These are phyloP conservation scores for Suillus americanus DNA, from an alignment of 768 basidiomycete species.

Conservation along the genomic window DNA sequence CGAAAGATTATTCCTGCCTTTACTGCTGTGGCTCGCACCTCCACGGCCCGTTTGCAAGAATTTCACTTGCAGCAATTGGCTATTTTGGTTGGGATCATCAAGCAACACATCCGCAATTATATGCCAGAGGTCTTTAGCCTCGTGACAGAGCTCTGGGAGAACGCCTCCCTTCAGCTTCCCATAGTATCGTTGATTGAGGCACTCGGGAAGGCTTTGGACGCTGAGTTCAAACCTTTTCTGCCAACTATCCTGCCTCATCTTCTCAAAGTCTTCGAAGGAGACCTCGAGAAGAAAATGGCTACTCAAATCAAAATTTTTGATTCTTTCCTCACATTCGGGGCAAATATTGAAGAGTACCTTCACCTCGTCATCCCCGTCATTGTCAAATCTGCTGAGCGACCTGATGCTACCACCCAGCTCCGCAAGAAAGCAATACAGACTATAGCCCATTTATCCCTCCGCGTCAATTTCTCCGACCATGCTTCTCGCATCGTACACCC, in stretches of 20 bases:
- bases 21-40: constrained; percentile 79
- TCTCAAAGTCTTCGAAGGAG: constrained; percentile 90
- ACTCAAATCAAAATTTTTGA: constrained; percentile 92
- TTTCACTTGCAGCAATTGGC: constrained; percentile 95
- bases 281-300: constrained; percentile 72
- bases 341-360: constrained; percentile 96
- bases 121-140: constrained; percentile 82
- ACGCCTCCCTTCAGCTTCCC: constrained; percentile 77
- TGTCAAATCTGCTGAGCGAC: constrained; percentile 84
- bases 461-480: constrained; percentile 97
- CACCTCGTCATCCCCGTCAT: constrained; percentile 96
- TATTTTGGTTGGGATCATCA: constrained; percentile 93
- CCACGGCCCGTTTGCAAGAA: constrained; percentile 82
- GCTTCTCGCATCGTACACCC: constrained; percentile 97
- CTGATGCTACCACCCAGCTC: constrained; percentile 69
- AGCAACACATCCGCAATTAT: constrained; percentile 94
- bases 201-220: constrained; percentile 89
- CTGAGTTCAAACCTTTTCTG: constrained; percentile 96
- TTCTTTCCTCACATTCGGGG: constrained; percentile 92
- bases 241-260: constrained; percentile 87
- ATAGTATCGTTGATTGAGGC: constrained; percentile 92
- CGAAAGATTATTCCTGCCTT: constrained; percentile 92
- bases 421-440: constrained; percentile 90
- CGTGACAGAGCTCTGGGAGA: constrained; percentile 91
- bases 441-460: constrained; percentile 83